Evolutionary conservation across 768 basidiomycete genomes (phyloP).

Genomic region (Russula earlei): DNA sequence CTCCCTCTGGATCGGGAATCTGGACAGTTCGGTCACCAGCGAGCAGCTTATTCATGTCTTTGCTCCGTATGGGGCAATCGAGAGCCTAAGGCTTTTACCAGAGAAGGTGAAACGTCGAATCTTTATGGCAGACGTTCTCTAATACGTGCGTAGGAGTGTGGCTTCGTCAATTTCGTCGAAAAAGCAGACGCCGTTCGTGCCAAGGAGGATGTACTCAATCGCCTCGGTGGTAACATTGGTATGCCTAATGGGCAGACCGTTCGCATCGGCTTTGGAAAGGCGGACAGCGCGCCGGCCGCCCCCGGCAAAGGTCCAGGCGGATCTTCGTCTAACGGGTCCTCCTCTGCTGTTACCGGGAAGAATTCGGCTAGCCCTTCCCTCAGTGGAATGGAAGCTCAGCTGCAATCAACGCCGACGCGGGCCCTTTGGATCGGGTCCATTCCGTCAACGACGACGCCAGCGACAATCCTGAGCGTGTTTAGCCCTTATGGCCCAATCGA

Average conservation of each 20-base stretch:
- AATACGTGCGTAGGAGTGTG: slow-evolving; percentile 65
- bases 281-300: slow-evolving; percentile 89
- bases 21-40: slow-evolving; percentile 89
- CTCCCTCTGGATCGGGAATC: slow-evolving; percentile 96
- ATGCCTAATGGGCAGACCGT: slow-evolving; percentile 95
- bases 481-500: slow-evolving; percentile 97
- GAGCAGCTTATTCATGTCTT: slow-evolving; percentile 94
- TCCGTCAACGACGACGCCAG: slow-evolving; percentile 89
- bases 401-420: slow-evolving; percentile 86
- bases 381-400: slow-evolving; percentile 71
- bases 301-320: slow-evolving; percentile 67
- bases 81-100: slow-evolving; percentile 86
- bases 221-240: slow-evolving; percentile 87
- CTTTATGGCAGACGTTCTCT: background rate
- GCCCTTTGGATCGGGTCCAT: slow-evolving; percentile 98
- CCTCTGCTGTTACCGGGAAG: slow-evolving; percentile 39
- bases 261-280: slow-evolving; percentile 96
- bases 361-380: slow-evolving; percentile 48
- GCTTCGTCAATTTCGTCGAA: slow-evolving; percentile 98
- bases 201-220: slow-evolving; percentile 94
- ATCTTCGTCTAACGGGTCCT: slow-evolving; percentile 54
- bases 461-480: slow-evolving; percentile 91
- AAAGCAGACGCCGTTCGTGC: slow-evolving; percentile 93
- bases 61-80: slow-evolving; percentile 93
- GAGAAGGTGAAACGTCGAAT: slow-evolving; percentile 68